Percentiles rank a stretch among this genome's conserved stretches.
Conservation (phyloP, 257 asterid genomes). For the Petrea volubilis region DNA sequence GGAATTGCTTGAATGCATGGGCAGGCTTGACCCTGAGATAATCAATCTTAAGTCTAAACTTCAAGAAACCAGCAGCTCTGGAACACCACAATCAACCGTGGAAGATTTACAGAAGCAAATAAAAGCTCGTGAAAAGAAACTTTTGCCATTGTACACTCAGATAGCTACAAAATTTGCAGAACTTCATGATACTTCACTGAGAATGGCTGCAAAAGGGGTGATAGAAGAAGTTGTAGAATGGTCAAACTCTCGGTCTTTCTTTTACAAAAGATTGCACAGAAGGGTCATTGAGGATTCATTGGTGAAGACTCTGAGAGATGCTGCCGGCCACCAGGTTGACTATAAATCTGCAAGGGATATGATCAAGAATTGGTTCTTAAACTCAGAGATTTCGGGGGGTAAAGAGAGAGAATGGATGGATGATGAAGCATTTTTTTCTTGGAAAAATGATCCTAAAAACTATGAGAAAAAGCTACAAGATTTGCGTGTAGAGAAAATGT, state of each 20-base stretch:
- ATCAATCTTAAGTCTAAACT: conserved; percentile 57
- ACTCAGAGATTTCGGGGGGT: conserved; percentile 49
- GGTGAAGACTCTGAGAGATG: conserved; percentile 66
- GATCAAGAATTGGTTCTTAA: conserved; percentile 71
- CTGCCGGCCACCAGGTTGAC: conserved; percentile 71
- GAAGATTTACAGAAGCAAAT: conserved; percentile 56
- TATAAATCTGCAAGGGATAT: conserved; percentile 61
- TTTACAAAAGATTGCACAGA: conserved; percentile 66
- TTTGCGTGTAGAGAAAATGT: conserved; percentile 58
- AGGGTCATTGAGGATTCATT: conserved; percentile 77
- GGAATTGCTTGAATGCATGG: conserved; percentile 90
- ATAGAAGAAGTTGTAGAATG: conserved; percentile 78
- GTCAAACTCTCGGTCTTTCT: conserved; percentile 71
- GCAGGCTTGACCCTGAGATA: conserved; percentile 78
- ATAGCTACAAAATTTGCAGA: conserved; percentile 95
- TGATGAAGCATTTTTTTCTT: conserved; percentile 66
- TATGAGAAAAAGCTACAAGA: conserved; percentile 70
- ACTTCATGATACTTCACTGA: conserved; percentile 82
- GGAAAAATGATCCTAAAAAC: conserved; percentile 74
- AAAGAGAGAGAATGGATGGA: conserved; percentile 65
- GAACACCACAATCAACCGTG: conserved; percentile 17
- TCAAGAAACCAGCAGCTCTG: conserved; percentile 45
- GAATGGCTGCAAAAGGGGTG: conserved; percentile 98
- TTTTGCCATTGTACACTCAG: conserved; percentile 85
- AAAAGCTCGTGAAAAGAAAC: conserved; percentile 79